Conservation (phyloP, 2,329 filamentous ascomycete genomes). For the Scytalidium lignicola region DNA sequence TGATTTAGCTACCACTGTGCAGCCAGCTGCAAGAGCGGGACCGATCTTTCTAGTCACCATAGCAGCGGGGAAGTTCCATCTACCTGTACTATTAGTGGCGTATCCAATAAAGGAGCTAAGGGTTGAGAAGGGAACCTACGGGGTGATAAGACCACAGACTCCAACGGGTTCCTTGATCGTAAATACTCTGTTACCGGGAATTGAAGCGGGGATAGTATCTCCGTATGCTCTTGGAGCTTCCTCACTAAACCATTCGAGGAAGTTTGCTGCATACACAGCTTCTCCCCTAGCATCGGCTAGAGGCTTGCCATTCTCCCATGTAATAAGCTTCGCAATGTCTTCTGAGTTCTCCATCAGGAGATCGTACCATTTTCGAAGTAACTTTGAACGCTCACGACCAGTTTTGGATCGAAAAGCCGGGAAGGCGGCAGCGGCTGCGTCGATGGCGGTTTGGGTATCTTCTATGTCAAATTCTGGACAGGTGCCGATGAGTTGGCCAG, state of each 20-base stretch:
- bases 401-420: slow-evolving; percentile 65
- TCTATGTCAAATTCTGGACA: slow-evolving; percentile 76
- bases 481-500: slow-evolving; percentile 73
- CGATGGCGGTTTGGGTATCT: slow-evolving; percentile 78
- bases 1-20: slow-evolving; percentile 88
- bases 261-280: slow-evolving; percentile 66
- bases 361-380: slow-evolving; percentile 78
- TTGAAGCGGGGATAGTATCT: slow-evolving; percentile 65
- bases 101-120: not conserved
- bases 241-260: slow-evolving; percentile 78
- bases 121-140: slow-evolving; percentile 29
- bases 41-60: slow-evolving; percentile 70
- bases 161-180: slow-evolving; percentile 81
- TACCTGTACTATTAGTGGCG: slow-evolving; percentile 17
- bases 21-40: slow-evolving; percentile 84
- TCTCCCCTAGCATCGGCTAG: slow-evolving; percentile 69
- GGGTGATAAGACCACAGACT: slow-evolving; percentile 77
- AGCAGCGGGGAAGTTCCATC: slow-evolving; percentile 80
- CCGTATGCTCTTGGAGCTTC: slow-evolving; percentile 72
- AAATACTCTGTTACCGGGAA: slow-evolving; percentile 68
- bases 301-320: slow-evolving; percentile 88
- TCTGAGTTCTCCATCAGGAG: slow-evolving; percentile 73
- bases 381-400: slow-evolving; percentile 66
- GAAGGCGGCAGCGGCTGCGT: slow-evolving; percentile 74
- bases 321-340: slow-evolving; percentile 77